phyloP scores from a whole-genome alignment of 768 basidiomycete species.

The Lentinula lateritia region DNA sequence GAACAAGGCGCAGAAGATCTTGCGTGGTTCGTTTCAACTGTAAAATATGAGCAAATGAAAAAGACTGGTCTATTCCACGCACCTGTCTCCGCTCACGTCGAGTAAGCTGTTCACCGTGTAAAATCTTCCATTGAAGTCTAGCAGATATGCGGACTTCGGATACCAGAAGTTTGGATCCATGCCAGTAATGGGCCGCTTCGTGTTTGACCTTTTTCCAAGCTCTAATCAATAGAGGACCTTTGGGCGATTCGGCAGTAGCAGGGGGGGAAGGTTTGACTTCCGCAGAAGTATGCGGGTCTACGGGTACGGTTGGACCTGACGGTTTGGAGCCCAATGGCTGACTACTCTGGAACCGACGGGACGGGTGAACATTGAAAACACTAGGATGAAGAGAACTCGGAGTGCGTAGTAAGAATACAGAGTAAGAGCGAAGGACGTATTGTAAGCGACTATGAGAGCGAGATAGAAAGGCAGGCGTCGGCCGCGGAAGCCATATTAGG shows the following conservation, averaged over 20 bases:
- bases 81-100: constrained; percentile 93
- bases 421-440: constrained; percentile 20
- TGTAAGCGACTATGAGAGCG: constrained; percentile 25
- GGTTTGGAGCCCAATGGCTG: constrained; percentile 17
- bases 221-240: constrained; percentile 46
- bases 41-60: not conserved
- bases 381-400: constrained; percentile 13
- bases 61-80: constrained; percentile 10
- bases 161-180: constrained; percentile 88
- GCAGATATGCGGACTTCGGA: constrained; percentile 90
- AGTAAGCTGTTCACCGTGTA: constrained; percentile 88
- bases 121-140: constrained; percentile 84
- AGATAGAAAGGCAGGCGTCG: constrained; percentile 35
- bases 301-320: constrained; percentile 12
- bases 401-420: constrained; percentile 13
- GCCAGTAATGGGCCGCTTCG: constrained; percentile 95
- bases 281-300: constrained; percentile 20
- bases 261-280: constrained; percentile 49
- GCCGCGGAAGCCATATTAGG: constrained; percentile 63
- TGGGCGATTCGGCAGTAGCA: constrained; percentile 34
- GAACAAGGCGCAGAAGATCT: constrained; percentile 88
- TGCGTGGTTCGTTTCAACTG: constrained; percentile 91
- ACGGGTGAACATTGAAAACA: constrained; percentile 9
- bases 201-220: constrained; percentile 94
- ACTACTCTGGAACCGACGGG: constrained; percentile 29